Evolutionary conservation across 148 eudicot genomes (phyloP), one percentile per base, ranked within the genome.

Genomic region (Euryodendron excelsum): DNA sequence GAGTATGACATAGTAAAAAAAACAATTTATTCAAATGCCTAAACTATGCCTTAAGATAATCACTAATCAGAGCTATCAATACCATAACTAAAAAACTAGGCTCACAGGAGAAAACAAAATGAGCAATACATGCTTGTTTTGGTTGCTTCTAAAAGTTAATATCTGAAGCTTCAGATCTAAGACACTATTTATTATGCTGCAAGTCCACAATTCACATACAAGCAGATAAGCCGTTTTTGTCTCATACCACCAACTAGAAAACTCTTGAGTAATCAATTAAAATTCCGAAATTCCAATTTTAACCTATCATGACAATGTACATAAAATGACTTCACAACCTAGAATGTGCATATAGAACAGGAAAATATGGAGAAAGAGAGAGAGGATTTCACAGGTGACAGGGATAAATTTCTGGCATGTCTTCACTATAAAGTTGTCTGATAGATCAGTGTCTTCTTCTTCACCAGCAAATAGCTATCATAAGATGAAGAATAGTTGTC

Each of bases 341-440:
- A 48, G 58, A 79, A 33, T 47, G 37, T 11, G 67, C 63, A 33
- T 27, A 44, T 73, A 13, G 52, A 36, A 5, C 6, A 27, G 60
- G 27, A 67, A 74, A 76, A 44, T n/a, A 73, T 53, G 79, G 27
- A 65, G 62, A 85, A 62, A 75, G 75, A 77, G 27, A 65, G 62
- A 85, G 66, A 75, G 75, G 34, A 30, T 27, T 34, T 82, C 88
- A 95, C 99, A 88, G n/a, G 99, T 89, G 45, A 95, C 97, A 13
- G 97, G 99, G 79, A 95, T 95, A 85, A 91, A 81, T 74, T 90
- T 95, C 82, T 90, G 96, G 92, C 99, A 95, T 69, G 96, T 90
- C 88, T 91, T 95, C 73, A 93, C 97, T 52, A 95, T 85, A 86
- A 95, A 84, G 78, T 95, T 95, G 74, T 95, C 91, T 1, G 99